Percentiles rank a stretch among this genome's conserved stretches.
Evolutionary conservation across 129 eudicot species (phyloP).

Genomic region (Tagetes patula): DNA sequence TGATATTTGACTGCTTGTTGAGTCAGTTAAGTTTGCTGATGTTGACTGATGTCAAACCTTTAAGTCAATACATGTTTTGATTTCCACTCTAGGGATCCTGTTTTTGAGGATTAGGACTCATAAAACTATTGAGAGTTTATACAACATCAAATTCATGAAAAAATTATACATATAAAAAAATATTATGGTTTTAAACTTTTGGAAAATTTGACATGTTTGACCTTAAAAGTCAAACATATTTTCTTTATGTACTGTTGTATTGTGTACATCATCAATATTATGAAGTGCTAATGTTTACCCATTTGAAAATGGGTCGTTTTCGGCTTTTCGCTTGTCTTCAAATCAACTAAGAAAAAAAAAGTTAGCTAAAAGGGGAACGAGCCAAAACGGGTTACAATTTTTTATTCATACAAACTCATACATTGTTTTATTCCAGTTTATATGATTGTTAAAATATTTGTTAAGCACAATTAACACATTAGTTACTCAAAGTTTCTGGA

Average conservation of each 20-base stretch:
- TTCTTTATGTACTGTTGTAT: not conserved
- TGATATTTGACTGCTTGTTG: not conserved
- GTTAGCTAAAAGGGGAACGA: not conserved
- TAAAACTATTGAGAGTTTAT: not conserved
- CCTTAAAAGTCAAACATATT: not conserved
- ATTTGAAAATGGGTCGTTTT: not conserved
- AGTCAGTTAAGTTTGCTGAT: constrained; percentile 9
- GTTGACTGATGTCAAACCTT: not conserved
- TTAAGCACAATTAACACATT: not conserved
- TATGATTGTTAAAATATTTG: not conserved
- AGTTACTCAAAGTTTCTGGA: not conserved
- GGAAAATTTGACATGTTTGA: not conserved
- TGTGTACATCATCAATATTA: not conserved
- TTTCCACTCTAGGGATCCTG: not conserved
- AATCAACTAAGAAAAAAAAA: not conserved
- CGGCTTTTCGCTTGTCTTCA: not conserved
- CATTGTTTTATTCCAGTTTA: not conserved
- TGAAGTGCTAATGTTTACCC: not conserved
- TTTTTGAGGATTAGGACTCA: not conserved
- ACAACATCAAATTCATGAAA: not conserved
- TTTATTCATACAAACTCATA: not conserved
- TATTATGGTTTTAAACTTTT: not conserved
- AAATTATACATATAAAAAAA: too few species aligned
- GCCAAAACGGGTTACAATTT: not conserved
- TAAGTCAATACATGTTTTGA: not conserved